Base-by-base conservation (phyloP, 139 green algal genomes). In the Trebouxia sp. region DNA sequence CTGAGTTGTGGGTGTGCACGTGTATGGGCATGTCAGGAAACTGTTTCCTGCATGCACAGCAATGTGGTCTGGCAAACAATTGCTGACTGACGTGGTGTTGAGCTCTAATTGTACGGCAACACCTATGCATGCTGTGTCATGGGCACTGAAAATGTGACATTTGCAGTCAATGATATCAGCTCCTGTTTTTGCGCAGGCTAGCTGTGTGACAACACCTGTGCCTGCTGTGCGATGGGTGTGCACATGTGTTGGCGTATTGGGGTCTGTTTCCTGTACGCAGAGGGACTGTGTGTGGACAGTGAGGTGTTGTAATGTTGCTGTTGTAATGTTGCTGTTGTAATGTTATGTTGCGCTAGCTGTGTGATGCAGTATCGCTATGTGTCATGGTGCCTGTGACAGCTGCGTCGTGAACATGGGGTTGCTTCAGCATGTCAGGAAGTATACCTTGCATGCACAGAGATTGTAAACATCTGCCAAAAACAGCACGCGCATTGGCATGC, bases 401-500 rank as follows among this genome's bases (percentile, higher is more conserved):
- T 26, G 92, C 95, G 92, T 98, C 94, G 85, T 98, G 95, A 26
- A 94, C 97, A 85, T 98, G 95, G 38, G 97, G 88, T 81, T 95
- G 91, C 50, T 97, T 94, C 22, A 88, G 83, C 8, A 94, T 38
- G 75, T 97, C 84, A 35, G 95, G 88, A 94, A 96, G n/a, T 88
- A 81, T 43, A 85, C 81, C 39, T 72, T 74, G 66, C 67, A 62
- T 3, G 50, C 20, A 22, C 50, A 58, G 50, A 6, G 26, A 58
- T 58, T 3, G 2, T 28, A 22, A 22, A 58, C 3, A 1, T 58
- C 20, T 58, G 78, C 83, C 82, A 37, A 97, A 93, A 87, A 98
- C 95, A 24, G 94, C 95, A 98, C 87, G 80, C 92, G 88, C 58
- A 95, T 93, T 37, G 87, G 83, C 4, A 93, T 43, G 74, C 96